phyloP scores from a whole-genome alignment of 306 rosid genomes.

The Phaseolus lunatus region DNA sequence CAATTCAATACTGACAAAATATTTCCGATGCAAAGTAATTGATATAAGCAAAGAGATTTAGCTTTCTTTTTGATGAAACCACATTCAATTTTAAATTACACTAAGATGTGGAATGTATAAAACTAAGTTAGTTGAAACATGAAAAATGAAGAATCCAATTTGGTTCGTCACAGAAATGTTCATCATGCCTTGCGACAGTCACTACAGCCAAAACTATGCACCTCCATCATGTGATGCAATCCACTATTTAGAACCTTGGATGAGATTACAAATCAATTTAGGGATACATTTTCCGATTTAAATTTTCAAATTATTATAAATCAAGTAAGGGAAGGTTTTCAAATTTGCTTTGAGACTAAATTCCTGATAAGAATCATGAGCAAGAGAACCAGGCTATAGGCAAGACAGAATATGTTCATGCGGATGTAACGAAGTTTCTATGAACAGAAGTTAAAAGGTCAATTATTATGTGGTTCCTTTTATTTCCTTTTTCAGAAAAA shows the following conservation, averaged over 20 bases:
- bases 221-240: not conserved
- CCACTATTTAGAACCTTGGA: not conserved
- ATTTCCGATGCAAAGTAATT: not conserved
- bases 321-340: constrained; percentile 1
- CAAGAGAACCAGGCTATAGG: constrained; percentile 17
- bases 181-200: not conserved
- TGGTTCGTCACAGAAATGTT: not conserved
- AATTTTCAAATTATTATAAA: constrained; percentile 8
- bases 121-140: not conserved
- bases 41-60: not conserved
- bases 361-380: not conserved
- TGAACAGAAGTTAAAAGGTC: not conserved
- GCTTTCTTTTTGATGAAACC: not conserved
- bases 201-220: not conserved
- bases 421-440: not conserved
- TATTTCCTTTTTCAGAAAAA: not conserved
- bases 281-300: not conserved
- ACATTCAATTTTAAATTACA: not conserved
- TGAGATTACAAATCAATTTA: not conserved
- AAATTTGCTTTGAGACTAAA: not conserved
- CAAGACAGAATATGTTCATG: not conserved
- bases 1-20: not conserved
- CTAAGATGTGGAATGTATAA: not conserved
- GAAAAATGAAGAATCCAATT: not conserved
- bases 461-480: not conserved